Base-by-base conservation (phyloP, 2,329 filamentous ascomycete species). In the Apiospora aurea region DNA sequence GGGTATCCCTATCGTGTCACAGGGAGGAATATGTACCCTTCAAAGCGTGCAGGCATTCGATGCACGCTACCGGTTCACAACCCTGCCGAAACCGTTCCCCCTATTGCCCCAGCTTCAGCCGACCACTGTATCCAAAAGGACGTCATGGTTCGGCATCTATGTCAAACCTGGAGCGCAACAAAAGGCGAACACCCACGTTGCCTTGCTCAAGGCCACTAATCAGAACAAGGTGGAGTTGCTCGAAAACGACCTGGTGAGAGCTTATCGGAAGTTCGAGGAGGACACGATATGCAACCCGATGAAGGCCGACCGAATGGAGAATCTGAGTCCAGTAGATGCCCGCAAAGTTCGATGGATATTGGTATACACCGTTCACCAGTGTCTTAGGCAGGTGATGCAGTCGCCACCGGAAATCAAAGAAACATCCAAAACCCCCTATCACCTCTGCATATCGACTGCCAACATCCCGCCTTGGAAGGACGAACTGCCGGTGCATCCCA, bases 291-390 rank as follows among this genome's bases (percentile, higher is more conserved):
- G 85, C 67, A 81, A 82, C 0, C 85, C 87, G 1, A 82, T 84
- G 26, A 90, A 87, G 73, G 82, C 83, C 0, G 88, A 92, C 72
- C 89, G 88, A 71, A 73, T 80, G 7, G 88, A 90, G 47, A 90
- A 89, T 77, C 79, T 92, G 0, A 87, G 88, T 0, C 82, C 90
- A 14, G 84, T 87, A 11, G 93, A 96, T 74, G 92, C 90, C 1
- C 89, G 94, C 53, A 95, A 94, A 80, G 88, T 95, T 21, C 87
- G 93, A 51, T 96, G 93, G 93, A 88, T 95, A 43, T 79, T 95
- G 47, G 87, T 96, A 8, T 96, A 96, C 77, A 87, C 90, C 24
- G 87, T 90, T 4, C 87, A 94, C 71, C 94, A 96, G 79, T 91
- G 90, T n/a, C 85, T 96, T 1, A 86, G 88, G 13, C 89, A 89